Percentiles rank a stretch among this genome's conserved stretches.
These are phyloP conservation scores for Camellia oleifera DNA, from an alignment of 179 eudicot species.

Conservation along the genomic window DNA sequence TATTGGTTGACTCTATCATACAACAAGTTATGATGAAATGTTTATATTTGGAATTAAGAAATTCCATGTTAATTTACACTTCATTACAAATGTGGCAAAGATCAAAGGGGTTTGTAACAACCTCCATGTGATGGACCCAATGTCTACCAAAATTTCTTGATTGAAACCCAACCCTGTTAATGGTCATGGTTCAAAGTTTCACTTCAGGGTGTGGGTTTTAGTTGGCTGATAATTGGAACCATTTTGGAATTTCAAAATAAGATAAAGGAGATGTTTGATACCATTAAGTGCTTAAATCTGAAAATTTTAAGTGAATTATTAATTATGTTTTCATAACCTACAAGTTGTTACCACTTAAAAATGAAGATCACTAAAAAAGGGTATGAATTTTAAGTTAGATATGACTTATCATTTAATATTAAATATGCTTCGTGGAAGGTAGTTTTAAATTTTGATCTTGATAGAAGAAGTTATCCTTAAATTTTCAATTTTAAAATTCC, in stretches of 20 bases:
- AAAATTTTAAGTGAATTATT: not conserved
- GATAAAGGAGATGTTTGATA: not conserved
- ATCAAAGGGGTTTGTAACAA: not conserved
- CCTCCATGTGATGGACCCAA: not conserved
- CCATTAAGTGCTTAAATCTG: not conserved
- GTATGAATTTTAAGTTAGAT: not conserved
- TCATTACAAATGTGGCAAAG: not conserved
- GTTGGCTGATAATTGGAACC: slow-evolving; percentile 6
- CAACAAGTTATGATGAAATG: not conserved
- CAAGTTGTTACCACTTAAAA: not conserved
- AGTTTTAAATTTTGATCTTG: no score
- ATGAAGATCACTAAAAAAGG: not conserved
- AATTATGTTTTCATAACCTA: not conserved
- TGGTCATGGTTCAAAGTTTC: not conserved
- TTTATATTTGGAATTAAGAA: not conserved
- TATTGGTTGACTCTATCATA: not conserved
- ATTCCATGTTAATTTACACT: not conserved
- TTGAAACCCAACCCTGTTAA: not conserved
- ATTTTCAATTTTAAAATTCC: no score
- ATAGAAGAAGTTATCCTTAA: no score
- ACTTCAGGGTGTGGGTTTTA: not conserved
- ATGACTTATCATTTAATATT: no score
- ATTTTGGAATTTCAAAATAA: not conserved
- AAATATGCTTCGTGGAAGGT: no score
- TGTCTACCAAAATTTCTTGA: not conserved